phyloP scores from a whole-genome alignment of 768 basidiomycete genomes.

The Postia placenta region DNA sequence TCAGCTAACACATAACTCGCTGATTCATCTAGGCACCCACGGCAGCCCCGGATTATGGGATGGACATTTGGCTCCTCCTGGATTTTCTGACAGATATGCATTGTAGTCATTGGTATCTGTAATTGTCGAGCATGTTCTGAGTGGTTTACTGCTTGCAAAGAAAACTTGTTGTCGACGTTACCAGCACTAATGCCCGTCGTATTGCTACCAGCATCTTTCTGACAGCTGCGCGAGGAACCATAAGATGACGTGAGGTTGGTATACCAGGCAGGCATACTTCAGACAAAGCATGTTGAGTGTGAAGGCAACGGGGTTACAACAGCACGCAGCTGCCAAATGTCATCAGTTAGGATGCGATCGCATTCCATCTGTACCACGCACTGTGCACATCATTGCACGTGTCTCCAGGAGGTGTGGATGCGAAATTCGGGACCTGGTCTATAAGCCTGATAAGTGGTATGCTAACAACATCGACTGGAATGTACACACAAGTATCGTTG shows the following conservation, averaged over 20 bases:
- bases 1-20: too few species aligned
- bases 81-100: too few species aligned
- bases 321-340: neutral
- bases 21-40: too few species aligned
- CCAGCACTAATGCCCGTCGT: neutral
- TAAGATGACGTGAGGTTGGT: neutral
- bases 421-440: neutral
- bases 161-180: too few species aligned
- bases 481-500: neutral
- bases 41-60: too few species aligned
- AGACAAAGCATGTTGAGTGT: neutral
- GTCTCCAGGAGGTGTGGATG: neutral
- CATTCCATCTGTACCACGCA: too few species aligned
- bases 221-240: neutral
- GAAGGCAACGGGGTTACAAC: neutral
- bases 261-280: neutral
- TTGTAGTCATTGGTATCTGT: too few species aligned
- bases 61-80: too few species aligned
- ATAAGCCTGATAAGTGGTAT: neutral
- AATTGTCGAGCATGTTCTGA: too few species aligned
- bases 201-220: neutral
- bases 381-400: neutral
- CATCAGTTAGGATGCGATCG: neutral
- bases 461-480: neutral
- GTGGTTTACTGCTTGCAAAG: too few species aligned